Percentiles rank a stretch among this genome's conserved stretches.
phyloP scores from a whole-genome alignment of 805 yeast species.

The Wilhelminamyces savonicus region DNA sequence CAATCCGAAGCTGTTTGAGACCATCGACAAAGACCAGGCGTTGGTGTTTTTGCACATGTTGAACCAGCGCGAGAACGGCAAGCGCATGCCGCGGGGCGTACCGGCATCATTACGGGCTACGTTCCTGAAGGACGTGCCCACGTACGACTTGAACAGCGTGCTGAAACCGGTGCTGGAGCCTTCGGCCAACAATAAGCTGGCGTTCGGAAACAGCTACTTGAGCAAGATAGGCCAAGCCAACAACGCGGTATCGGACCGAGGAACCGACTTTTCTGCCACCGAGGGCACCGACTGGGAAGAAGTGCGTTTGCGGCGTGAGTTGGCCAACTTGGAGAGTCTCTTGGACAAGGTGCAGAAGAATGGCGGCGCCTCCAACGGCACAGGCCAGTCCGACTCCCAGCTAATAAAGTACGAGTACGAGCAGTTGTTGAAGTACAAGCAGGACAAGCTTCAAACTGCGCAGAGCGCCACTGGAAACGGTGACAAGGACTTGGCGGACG shows the following conservation, averaged over 20 bases:
- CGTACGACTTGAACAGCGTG: slow-evolving; percentile 47
- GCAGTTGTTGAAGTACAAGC: slow-evolving; percentile 74
- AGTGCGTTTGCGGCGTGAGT: slow-evolving; percentile 72
- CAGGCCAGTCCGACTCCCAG: slow-evolving; percentile 11
- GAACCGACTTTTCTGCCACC: slow-evolving; percentile 67
- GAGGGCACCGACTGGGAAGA: slow-evolving; percentile 92
- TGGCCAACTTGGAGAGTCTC: slow-evolving; percentile 66
- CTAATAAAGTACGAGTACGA: slow-evolving; percentile 61
- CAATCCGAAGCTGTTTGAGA: slow-evolving; percentile 80
- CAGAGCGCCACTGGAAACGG: slow-evolving; percentile 5
- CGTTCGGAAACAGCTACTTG: slow-evolving; percentile 52
- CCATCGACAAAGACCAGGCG: slow-evolving; percentile 91
- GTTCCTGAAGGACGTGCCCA: slow-evolving; percentile 78
- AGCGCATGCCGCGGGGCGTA: slow-evolving; percentile 86
- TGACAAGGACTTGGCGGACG: slow-evolving; percentile 40
- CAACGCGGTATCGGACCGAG: slow-evolving; percentile 29
- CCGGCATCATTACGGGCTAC: slow-evolving; percentile 90
- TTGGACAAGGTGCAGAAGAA: slow-evolving; percentile 40
- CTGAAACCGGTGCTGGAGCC: slow-evolving; percentile 8
- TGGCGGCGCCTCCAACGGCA: neutral
- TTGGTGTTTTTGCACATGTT: slow-evolving; percentile 84
- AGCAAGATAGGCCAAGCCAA: slow-evolving; percentile 50
- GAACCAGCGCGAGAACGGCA: slow-evolving; percentile 82
- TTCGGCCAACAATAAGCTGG: slow-evolving; percentile 17
- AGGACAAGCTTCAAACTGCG: slow-evolving; percentile 40